Evolutionary conservation across 2,329 filamentous ascomycete species (phyloP).

Genomic region (Scedosporium boydii): DNA sequence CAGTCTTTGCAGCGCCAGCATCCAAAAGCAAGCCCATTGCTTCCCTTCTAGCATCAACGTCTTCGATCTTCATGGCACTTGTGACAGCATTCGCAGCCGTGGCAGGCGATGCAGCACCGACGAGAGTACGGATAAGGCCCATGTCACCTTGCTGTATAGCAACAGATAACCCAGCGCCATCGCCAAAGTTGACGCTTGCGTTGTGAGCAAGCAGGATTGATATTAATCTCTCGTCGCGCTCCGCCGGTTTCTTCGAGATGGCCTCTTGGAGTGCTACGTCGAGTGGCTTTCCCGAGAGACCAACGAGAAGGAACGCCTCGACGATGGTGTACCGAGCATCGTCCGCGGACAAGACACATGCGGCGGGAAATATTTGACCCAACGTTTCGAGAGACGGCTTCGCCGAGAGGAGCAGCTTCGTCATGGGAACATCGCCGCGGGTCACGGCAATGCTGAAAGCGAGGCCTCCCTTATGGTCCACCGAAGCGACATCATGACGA

Average conservation of each 20-base stretch:
- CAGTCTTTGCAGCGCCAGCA: slow-evolving; percentile 30
- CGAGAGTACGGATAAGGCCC: slow-evolving; percentile 31
- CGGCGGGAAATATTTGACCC: slow-evolving; percentile 37
- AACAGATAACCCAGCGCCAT: slow-evolving; percentile 36
- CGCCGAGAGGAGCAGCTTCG: slow-evolving; percentile 33
- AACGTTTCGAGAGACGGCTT: slow-evolving; percentile 39
- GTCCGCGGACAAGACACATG: slow-evolving; percentile 27
- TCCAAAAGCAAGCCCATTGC: slow-evolving; percentile 37
- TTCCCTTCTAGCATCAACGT: slow-evolving; percentile 31
- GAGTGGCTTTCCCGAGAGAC: slow-evolving; percentile 35
- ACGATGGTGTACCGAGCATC: slow-evolving; percentile 37
- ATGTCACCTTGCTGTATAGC: slow-evolving; percentile 40
- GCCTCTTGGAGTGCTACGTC: slow-evolving; percentile 41
- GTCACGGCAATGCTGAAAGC: slow-evolving; percentile 40
- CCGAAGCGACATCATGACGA: slow-evolving; percentile 40
- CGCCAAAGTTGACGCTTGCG: slow-evolving; percentile 44
- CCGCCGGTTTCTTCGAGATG: slow-evolving; percentile 36
- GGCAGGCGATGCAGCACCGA: slow-evolving; percentile 35
- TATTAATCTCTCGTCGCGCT: slow-evolving; percentile 42
- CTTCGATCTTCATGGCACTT: slow-evolving; percentile 34
- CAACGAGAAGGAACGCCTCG: slow-evolving; percentile 38
- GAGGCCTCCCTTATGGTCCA: slow-evolving; percentile 40
- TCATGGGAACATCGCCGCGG: slow-evolving; percentile 32
- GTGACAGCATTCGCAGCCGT: slow-evolving; percentile 38
- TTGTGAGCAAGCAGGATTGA: slow-evolving; percentile 40